These are phyloP conservation scores for Ocimum tenuiflorum DNA, from an alignment of 257 asterid species.

Conservation along the genomic window DNA sequence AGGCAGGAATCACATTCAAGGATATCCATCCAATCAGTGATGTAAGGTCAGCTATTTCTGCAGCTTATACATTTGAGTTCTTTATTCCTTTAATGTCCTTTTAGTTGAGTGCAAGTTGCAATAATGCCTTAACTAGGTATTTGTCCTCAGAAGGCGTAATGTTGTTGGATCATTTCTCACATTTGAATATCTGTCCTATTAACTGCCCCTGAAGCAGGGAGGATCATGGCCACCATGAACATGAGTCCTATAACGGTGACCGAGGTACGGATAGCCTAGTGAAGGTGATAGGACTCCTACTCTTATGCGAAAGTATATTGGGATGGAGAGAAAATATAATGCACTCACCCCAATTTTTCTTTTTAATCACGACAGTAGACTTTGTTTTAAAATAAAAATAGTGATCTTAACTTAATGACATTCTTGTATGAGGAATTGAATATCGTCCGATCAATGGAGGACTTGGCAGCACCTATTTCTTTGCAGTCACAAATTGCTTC, in stretches of 20 bases:
- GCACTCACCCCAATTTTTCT: not conserved
- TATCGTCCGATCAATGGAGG: conserved; percentile 46
- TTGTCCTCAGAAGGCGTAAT: too few relatives aligned
- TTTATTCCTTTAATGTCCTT: not conserved
- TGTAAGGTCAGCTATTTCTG: conserved; percentile 46
- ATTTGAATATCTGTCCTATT: not conserved
- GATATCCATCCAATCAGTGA: conserved; percentile 89
- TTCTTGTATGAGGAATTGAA: conserved; percentile 12
- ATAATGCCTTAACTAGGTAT: not conserved
- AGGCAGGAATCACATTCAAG: conserved; percentile 90
- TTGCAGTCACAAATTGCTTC: conserved; percentile 51
- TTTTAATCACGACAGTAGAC: conserved; percentile 4
- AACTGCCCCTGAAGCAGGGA: conserved; percentile 42
- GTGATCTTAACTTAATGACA: not conserved
- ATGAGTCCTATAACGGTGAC: conserved; percentile 95
- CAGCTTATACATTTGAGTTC: conserved; percentile 6
- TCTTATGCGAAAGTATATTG: not conserved
- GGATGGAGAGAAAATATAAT: conserved; percentile 16
- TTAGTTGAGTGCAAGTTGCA: conserved; percentile 10
- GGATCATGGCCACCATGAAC: conserved; percentile 87
- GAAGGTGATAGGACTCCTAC: conserved; percentile 53
- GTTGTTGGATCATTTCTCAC: too few relatives aligned
- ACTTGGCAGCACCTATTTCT: conserved; percentile 67
- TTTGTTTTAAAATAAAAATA: not conserved
- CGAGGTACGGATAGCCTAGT: conserved; percentile 83